Base-by-base conservation (phyloP, 768 basidiomycete species). In the Chalciporus piperatus region DNA sequence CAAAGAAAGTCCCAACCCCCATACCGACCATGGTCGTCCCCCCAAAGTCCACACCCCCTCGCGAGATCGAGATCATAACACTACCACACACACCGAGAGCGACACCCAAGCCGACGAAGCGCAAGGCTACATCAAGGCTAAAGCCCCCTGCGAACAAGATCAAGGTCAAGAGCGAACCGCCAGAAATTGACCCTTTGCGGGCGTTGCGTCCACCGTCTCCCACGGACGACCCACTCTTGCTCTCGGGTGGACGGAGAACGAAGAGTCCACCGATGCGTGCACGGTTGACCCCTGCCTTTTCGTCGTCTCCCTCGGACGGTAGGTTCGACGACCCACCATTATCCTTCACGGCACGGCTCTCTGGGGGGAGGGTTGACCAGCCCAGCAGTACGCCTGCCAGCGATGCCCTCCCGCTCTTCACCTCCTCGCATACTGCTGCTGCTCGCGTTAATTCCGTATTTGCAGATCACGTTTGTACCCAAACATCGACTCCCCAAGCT, bases 201-300 rank as follows among this genome's bases (percentile, higher is more conserved):
- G 83, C 83, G 4, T 75, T 82, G 59, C 82, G 85, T 8, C 89
- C 89, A 1, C 74, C 86, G 0, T 87, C 85, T 47, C 89, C 89
- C 3, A 80, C 80, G 1, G 89, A 91, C 33, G 89, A 91, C 59
- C 89, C 89, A 0, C 65, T 91, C 0, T 70, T 91, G 2, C 73
- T 91, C 25, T 76, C 75, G 41, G 81, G 60, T 3, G 48, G 76
- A 3, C 71, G 72, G n/a, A n/a, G n/a, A n/a, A n/a, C n/a, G n/a
- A n/a, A n/a, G n/a, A n/a, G n/a, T n/a, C n/a, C n/a, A n/a, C n/a
- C n/a, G n/a, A n/a, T n/a, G n/a, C n/a, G n/a, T n/a, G n/a, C n/a
- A n/a, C n/a, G n/a, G n/a, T n/a, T n/a, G n/a, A n/a, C n/a, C n/a
- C n/a, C n/a, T n/a, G n/a, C n/a, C n/a, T n/a, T n/a, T n/a, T n/a